phyloP scores from a whole-genome alignment of 306 rosid species.

The Quercus engelmannii region DNA sequence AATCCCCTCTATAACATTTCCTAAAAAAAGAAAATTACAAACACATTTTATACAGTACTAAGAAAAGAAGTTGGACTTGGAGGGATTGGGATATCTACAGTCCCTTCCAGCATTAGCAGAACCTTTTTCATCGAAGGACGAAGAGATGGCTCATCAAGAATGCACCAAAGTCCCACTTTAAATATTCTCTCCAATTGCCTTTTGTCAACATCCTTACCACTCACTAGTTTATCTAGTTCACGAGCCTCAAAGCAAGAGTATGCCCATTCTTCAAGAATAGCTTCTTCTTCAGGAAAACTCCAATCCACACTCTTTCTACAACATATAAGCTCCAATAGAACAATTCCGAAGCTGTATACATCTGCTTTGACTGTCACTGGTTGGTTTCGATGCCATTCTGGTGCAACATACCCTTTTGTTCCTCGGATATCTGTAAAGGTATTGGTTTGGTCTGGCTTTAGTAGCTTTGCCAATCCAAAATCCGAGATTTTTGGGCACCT shows the following conservation, averaged over 20 bases:
- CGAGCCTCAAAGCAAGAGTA: not conserved
- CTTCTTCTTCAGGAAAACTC: not conserved
- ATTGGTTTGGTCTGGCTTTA: no score
- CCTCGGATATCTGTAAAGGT: no score
- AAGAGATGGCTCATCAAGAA: not conserved
- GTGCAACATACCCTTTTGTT: no score
- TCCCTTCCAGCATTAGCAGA: not conserved
- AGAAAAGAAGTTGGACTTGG: not conserved
- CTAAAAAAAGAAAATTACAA: no score
- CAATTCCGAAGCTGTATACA: no score
- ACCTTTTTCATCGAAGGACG: not conserved
- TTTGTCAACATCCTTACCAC: not conserved
- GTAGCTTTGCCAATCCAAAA: no score
- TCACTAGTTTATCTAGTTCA: not conserved
- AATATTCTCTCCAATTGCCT: not conserved
- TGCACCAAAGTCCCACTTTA: not conserved
- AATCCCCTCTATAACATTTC: no score
- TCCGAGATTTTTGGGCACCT: no score
- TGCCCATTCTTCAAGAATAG: no score
- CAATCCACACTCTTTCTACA: not conserved
- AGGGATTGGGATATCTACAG: not conserved
- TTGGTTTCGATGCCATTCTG: no score
- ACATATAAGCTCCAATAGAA: no score
- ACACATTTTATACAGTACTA: not conserved
- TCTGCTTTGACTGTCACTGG: no score